These are phyloP conservation scores for Neonectria punicea DNA, from an alignment of 2,329 filamentous ascomycete genomes.

Conservation along the genomic window DNA sequence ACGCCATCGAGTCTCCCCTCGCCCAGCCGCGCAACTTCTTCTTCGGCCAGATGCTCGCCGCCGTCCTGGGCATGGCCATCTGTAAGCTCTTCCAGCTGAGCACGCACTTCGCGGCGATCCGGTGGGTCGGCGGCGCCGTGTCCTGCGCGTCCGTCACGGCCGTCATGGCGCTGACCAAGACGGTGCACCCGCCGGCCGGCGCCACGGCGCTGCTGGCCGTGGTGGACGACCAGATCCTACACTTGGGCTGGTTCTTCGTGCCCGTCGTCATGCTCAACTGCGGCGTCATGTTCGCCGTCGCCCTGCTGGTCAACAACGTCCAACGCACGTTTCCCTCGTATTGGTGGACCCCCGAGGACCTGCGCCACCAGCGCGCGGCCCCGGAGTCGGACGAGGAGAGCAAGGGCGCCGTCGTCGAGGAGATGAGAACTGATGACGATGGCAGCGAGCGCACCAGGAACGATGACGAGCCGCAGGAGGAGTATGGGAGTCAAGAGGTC, in stretches of 20 bases:
- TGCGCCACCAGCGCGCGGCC: constrained; percentile 25
- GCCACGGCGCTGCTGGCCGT: constrained; percentile 78
- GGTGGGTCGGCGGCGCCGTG: constrained; percentile 73
- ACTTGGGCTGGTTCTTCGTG: constrained; percentile 75
- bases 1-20: constrained; percentile 76
- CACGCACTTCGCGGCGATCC: constrained; percentile 59
- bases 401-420: constrained; percentile 24
- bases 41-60: constrained; percentile 72
- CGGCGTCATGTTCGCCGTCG: constrained; percentile 69
- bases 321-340: constrained; percentile 74
- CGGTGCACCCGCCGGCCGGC: constrained; percentile 78
- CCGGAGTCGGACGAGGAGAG: constrained; percentile 23
- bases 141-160: constrained; percentile 71
- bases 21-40: constrained; percentile 78
- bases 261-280: constrained; percentile 71
- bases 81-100: constrained; percentile 72
- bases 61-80: constrained; percentile 69
- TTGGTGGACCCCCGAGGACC: constrained; percentile 70
- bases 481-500: constrained; percentile 36
- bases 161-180: constrained; percentile 76
- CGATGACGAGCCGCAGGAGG: constrained; percentile 35
- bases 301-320: constrained; percentile 75
- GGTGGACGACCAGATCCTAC: constrained; percentile 62
- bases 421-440: constrained; percentile 29
- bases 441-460: constrained; percentile 29